Evolutionary conservation across 441 rosid genomes (phyloP), one percentile per base, ranked within the genome.

Genomic region (Adansonia madagascariensis): DNA sequence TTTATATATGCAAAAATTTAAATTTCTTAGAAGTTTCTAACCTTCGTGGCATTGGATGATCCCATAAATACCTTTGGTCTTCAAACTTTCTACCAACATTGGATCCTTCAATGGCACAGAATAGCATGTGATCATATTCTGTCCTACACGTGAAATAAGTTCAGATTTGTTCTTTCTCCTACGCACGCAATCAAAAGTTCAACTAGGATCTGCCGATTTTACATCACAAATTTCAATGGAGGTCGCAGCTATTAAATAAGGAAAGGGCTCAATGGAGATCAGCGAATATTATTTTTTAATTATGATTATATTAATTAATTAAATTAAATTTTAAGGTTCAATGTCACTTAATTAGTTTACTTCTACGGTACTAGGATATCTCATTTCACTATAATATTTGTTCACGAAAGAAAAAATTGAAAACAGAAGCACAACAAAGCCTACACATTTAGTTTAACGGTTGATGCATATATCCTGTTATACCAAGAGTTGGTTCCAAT

Each of bases 71-170:
- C 79, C 77, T 79, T 78, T 79, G 82, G 85, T 80, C 83, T 78
- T 76, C 84, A 75, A 31, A 75, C 78, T 72, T 73, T 56, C 78
- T 73, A 35, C 44, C 77, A 20, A 73, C 41, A 73, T 75, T 61
- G 81, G 78, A 86, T 77, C 73, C 79, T 62, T 79, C 75, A 74
- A 77, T 65, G 74, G 84, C 86, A 86, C 80, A 66, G 81, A 82
- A 70, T 74, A 79, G 73, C 80, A 86, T 76, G 83, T 71, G 74
- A 65, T 43, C 57, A 20, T 31, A 18, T 52, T n/a, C 77, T 75
- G 73, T 75, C 17, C 72, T 56, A 56, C 46, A 46, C 60, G 46
- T 53, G 74, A 52, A 77, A 3, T 68, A 46, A 56, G 43, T 64
- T 65, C 77, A 73, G 53, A 62, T 43, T 53, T 71, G 74, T 52